Evolutionary conservation across 1,284 basidiomycete genomes (phyloP).

Genomic region (Trametes hirsuta): DNA sequence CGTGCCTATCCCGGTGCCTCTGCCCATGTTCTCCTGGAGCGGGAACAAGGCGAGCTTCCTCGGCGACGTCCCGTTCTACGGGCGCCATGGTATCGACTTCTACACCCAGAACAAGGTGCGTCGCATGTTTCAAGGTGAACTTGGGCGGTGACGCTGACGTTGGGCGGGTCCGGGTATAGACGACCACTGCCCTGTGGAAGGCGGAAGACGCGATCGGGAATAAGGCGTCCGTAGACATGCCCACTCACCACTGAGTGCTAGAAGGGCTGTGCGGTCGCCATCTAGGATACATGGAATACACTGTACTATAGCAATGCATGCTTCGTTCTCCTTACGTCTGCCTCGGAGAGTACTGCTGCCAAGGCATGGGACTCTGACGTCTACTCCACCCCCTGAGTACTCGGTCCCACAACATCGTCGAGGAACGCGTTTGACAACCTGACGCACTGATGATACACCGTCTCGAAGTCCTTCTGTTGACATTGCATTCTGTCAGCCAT

Average conservation of each 20-base stretch:
- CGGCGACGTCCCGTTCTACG: conserved; percentile 91
- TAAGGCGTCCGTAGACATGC: conserved; percentile 83
- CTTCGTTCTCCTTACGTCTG: background rate
- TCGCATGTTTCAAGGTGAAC: background rate
- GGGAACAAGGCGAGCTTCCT: conserved; percentile 90
- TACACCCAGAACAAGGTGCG: conserved; percentile 87
- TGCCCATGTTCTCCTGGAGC: conserved; percentile 93
- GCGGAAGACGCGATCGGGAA: conserved; percentile 79
- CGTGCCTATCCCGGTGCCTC: conserved; percentile 88
- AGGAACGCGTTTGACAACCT: conserved; percentile 75
- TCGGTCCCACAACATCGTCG: conserved; percentile 52
- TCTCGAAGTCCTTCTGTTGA: conserved; percentile 57
- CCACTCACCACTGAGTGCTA: conserved; percentile 63
- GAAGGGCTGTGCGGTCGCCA: background rate
- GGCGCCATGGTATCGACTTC: conserved; percentile 87
- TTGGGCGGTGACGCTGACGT: background rate
- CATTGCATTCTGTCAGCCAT: background rate
- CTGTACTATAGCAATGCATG: conserved; percentile 16
- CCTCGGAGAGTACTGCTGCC: background rate
- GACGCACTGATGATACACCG: conserved; percentile 66
- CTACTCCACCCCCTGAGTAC: conserved; percentile 13
- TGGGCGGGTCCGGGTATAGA: conserved; percentile 44
- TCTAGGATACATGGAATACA: conserved; percentile 11
- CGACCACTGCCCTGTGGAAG: conserved; percentile 82
- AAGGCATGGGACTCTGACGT: background rate